Conservation (phyloP, 2,329 filamentous ascomycete species). For the Diaporthe citrichinensis region DNA sequence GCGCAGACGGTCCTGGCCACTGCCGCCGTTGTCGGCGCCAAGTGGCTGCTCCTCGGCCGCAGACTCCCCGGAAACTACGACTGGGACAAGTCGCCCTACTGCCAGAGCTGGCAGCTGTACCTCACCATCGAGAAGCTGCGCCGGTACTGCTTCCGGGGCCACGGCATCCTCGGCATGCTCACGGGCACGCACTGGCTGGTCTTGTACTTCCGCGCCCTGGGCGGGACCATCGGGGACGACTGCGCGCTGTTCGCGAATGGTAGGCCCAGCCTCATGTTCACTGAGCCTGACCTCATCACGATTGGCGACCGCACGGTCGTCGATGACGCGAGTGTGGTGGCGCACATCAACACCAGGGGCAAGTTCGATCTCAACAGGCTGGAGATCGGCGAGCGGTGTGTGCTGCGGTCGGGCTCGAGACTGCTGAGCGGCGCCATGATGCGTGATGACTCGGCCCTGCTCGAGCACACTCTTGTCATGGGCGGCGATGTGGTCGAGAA, state of each 20-base stretch:
- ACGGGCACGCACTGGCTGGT: constrained; percentile 67
- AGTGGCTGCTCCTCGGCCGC: constrained; percentile 67
- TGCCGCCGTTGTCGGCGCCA: constrained; percentile 59
- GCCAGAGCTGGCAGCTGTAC: constrained; percentile 71
- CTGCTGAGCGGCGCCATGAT: constrained; percentile 67
- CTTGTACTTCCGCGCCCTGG: constrained; percentile 67
- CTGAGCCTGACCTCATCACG: constrained; percentile 69
- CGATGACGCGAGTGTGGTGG: constrained; percentile 69
- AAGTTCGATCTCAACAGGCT: constrained; percentile 69
- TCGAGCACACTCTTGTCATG: constrained; percentile 72
- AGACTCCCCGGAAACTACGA: constrained; percentile 67
- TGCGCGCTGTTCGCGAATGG: constrained; percentile 70
- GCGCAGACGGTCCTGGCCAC: constrained; percentile 60
- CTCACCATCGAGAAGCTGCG: constrained; percentile 66
- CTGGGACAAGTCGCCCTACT: constrained; percentile 70
- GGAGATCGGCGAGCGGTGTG: constrained; percentile 64
- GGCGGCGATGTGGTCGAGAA: constrained; percentile 68
- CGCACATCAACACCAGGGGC: constrained; percentile 69
- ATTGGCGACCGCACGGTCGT: constrained; percentile 67
- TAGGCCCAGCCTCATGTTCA: constrained; percentile 66
- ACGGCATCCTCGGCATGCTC: constrained; percentile 66
- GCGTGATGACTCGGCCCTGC: constrained; percentile 65
- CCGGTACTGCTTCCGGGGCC: constrained; percentile 62
- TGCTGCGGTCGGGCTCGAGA: constrained; percentile 65
- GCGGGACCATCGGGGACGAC: constrained; percentile 67